Evolutionary conservation across 352 stramenopile genomes (phyloP).

Genomic region (Phytophthora tentaculata): DNA sequence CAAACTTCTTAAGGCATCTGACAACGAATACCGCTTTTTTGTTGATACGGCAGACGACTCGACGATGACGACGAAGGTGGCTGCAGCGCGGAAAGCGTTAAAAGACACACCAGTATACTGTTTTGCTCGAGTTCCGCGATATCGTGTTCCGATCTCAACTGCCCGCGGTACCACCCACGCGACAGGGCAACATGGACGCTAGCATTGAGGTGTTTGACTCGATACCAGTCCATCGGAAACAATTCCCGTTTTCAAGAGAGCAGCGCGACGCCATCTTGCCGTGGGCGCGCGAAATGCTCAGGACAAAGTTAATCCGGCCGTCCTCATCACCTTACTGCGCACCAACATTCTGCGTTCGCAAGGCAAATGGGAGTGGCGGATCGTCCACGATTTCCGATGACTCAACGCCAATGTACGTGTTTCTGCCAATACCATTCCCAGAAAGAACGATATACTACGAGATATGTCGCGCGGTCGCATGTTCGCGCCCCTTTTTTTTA

Average conservation of each 20-base stretch:
- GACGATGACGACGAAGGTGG: neutral
- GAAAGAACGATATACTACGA: conserved; percentile 6
- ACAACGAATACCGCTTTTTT: conserved; percentile 17
- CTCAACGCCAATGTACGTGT: conserved; percentile 5
- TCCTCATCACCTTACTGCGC: conserved; percentile 3
- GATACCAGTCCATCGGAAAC: neutral
- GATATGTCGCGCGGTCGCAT: neutral
- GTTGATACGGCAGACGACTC: neutral
- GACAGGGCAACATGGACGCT: neutral
- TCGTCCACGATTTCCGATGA: neutral
- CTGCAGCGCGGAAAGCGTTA: neutral
- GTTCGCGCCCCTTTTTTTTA: conserved; percentile 5
- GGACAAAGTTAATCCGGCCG: neutral
- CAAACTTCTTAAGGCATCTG: neutral
- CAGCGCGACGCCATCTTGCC: neutral
- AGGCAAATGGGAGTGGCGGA: neutral
- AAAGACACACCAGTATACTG: conserved; percentile 2
- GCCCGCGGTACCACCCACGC: conserved; percentile 5
- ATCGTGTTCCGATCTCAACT: conserved; percentile 1
- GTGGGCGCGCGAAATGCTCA: conserved; percentile 6
- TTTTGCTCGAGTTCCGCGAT: neutral
- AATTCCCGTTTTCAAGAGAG: conserved; percentile 1
- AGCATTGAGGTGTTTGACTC: conserved; percentile 1
- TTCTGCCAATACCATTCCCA: neutral
- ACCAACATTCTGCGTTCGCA: conserved; percentile 3